These are phyloP conservation scores for Psophocarpus tetragonolobus DNA, from an alignment of 306 rosid genomes.

Conservation along the genomic window DNA sequence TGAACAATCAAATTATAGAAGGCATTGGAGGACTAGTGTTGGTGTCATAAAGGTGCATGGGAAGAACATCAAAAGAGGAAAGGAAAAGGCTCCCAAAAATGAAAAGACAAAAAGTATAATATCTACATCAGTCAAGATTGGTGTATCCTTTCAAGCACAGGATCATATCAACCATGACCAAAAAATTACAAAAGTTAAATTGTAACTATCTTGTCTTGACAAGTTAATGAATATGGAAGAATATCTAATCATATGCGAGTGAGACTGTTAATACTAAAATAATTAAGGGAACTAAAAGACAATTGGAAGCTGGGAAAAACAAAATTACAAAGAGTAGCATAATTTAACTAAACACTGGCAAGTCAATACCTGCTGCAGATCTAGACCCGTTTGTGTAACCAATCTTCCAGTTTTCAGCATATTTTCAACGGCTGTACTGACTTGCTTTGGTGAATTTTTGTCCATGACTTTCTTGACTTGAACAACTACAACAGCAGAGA, in stretches of 20 bases:
- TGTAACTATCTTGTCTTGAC: neutral
- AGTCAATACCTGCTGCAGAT: conserved; percentile 88
- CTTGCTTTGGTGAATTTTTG: conserved; percentile 50
- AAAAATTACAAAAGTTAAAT: neutral
- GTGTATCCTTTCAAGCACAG: neutral
- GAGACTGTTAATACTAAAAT: neutral
- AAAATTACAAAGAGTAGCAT: conserved; percentile 1
- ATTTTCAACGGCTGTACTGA: conserved; percentile 66
- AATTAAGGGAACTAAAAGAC: neutral
- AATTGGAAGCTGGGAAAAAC: neutral
- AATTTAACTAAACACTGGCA: conserved; percentile 14
- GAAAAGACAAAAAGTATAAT: neutral
- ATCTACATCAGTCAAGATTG: neutral
- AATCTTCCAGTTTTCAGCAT: conserved; percentile 85
- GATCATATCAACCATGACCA: neutral
- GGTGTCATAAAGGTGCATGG: no score
- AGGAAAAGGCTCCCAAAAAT: neutral
- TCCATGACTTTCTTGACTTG: conserved; percentile 66
- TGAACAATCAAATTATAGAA: neutral
- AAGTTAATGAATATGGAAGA: neutral
- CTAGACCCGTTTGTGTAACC: conserved; percentile 63
- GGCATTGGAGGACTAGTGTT: neutral
- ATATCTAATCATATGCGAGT: neutral
- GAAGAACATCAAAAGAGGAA: no score
- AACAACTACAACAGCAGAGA: conserved; percentile 47